Base-by-base conservation (phyloP, 176 grass and related monocot genomes). In the Zoysia pacifica region DNA sequence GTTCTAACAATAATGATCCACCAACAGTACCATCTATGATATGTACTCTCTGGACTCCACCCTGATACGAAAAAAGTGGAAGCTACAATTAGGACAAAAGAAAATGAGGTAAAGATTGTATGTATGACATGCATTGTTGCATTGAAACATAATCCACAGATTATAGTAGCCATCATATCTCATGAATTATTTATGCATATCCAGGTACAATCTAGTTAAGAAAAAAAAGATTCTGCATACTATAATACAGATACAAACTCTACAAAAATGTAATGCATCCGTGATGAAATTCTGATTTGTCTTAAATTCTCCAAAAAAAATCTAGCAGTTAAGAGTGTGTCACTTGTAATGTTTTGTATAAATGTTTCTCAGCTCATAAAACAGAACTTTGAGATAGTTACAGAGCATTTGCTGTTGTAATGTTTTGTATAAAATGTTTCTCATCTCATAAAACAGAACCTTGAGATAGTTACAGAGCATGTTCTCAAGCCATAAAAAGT, bases 21-120 rank as follows among this genome's bases (percentile, higher is more conserved):
- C 83, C 87, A 81, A 91, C 87, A 82, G 87, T 97, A 43, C 94
- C 94, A 85, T 97, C 94, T 82, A 97, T 77, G 44, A 97, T 87
- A 89, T 97, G 94, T 62, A 97, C 94, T 90, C 94, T 90, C 79
- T 94, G 91, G 19, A 97, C 94, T 66, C 94, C 94, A 68, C 94
- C 94, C 94, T 97, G 87, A 75, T 36, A 80, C 48, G 47, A 48
- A 60, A 65, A 46, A 48, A 75, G 28, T 9, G 16, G 19, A 69
- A 56, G 20, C 42, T 40, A 18, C 55, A 83, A 68, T 83, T 70
- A 89, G 81, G 65, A 48, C 39, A 56, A 54, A 80, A 50, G 19
- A 70, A 70, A 35, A 67, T 19, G 49, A 67, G 6, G 15, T 48
- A 70, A 84, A 69, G 7, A 18, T 74, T 73, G 49, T 38, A 46